Base-by-base conservation (phyloP, 1,284 basidiomycete genomes). In the Tylopilus orsonianus region DNA sequence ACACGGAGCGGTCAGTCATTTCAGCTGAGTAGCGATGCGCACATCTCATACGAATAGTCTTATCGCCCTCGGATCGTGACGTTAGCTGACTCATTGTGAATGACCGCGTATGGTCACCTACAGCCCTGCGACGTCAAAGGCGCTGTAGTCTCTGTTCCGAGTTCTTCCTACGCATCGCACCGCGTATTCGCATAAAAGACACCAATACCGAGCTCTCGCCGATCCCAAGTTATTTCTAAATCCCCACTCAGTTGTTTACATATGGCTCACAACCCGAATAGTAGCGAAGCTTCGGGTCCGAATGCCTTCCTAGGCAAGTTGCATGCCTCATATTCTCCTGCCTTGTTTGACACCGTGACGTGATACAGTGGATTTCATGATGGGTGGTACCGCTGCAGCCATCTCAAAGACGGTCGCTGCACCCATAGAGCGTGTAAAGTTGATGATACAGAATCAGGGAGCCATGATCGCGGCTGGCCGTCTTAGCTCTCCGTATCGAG, bases 391-490 rank as follows among this genome's bases (percentile, higher is more conserved):
- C 10, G 73, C 75, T 38, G 74, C 73, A 24, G 66, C 80, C 53
- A 81, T 85, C 66, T 79, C 83, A 58, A 86, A 87, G 73, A 86
- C 83, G 37, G 77, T 75, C 48, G 83, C 83, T 34, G 85, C 84
- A 51, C 84, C 85, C 62, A 86, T 87, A 53, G 84, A 87, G 71
- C 81, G 85, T 56, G 80, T 86, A 66, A 87, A 80, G 71, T 67
- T 85, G 56, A 70, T 85, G 60, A 80, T 85, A 57, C 83, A 85
- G 71, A 85, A 85, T 68, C 83, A 85, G 70, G 79, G 70, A 18
- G 68, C 70, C 12, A 72, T 72, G 74, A 74, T 83, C 66, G 75
- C 75, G 60, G 74, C 79, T 52, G 79, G 79, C 54, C 75, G 81
- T 57, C 73, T 83, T 52, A 57, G 70, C 48, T 62, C 68, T 52